These are phyloP conservation scores for Salvia sclarea DNA, from an alignment of 305 asterid species.

Conservation along the genomic window DNA sequence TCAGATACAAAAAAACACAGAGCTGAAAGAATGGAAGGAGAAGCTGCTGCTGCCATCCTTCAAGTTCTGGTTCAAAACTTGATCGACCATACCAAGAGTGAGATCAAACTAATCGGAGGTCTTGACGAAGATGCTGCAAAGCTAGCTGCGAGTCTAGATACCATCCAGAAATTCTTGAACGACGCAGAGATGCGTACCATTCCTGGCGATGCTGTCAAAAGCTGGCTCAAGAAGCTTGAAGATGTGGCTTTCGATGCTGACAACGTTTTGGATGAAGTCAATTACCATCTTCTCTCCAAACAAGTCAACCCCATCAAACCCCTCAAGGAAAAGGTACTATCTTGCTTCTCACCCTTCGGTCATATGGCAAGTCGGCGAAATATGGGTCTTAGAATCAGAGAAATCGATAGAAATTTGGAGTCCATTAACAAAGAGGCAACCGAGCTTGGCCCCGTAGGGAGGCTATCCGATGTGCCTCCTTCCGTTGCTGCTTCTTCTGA, in stretches of 20 bases:
- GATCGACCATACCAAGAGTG: neutral
- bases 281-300: too few relatives aligned
- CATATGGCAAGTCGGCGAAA: neutral
- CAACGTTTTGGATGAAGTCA: too few relatives aligned
- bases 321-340: too few relatives aligned
- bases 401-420: neutral
- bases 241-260: neutral
- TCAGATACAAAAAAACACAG: too few relatives aligned
- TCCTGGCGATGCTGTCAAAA: neutral
- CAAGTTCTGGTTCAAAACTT: neutral
- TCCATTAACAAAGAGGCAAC: neutral
- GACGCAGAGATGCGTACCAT: neutral
- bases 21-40: constrained; percentile 4
- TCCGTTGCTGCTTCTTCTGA: neutral
- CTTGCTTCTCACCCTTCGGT: neutral
- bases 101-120: neutral
- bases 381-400: neutral
- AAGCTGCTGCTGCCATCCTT: neutral
- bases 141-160: too few relatives aligned
- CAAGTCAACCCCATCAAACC: too few relatives aligned
- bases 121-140: neutral
- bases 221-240: neutral
- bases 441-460: neutral
- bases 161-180: too few relatives aligned
- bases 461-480: neutral